Evolutionary conservation across 352 stramenopile genomes (phyloP).

Genomic region (Phytophthora sp.): DNA sequence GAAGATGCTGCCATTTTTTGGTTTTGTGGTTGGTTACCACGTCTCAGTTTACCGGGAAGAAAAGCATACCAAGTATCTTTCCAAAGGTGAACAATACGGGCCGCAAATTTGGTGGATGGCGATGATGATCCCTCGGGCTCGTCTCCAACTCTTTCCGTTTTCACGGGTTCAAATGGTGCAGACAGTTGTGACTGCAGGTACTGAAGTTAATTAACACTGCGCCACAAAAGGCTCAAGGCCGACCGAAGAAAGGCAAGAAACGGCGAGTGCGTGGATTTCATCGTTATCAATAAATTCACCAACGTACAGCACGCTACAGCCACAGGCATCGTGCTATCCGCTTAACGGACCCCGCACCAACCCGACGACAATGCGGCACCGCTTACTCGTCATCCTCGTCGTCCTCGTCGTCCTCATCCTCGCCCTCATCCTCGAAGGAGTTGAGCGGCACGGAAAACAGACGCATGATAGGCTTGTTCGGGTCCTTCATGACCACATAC

Average conservation of each 20-base stretch:
- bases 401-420: constrained; percentile 68
- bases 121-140: constrained; percentile 7
- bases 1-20: neutral
- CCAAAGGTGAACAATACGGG: constrained; percentile 12
- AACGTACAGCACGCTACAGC: constrained; percentile 18
- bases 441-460: constrained; percentile 96
- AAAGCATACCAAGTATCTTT: too few species aligned
- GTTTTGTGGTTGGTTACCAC: constrained; percentile 14
- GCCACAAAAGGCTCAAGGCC: neutral
- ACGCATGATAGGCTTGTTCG: constrained; percentile 96
- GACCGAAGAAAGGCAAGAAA: constrained; percentile 16
- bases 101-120: constrained; percentile 21
- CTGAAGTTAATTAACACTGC: too few species aligned
- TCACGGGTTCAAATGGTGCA: constrained; percentile 17
- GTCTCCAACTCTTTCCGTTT: constrained; percentile 8
- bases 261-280: constrained; percentile 28
- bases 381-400: constrained; percentile 43
- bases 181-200: neutral
- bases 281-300: constrained; percentile 45
- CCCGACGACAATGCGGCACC: constrained; percentile 1
- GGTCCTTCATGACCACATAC: constrained; percentile 99
- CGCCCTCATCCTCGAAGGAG: constrained; percentile 95
- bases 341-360: constrained; percentile 1
- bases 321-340: constrained; percentile 9
- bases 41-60: constrained; percentile 19